Evolutionary conservation across 371 early-diverging fungal species (phyloP), one percentile per base, ranked within the genome.

Genomic region (Apophysomyces sp.): DNA sequence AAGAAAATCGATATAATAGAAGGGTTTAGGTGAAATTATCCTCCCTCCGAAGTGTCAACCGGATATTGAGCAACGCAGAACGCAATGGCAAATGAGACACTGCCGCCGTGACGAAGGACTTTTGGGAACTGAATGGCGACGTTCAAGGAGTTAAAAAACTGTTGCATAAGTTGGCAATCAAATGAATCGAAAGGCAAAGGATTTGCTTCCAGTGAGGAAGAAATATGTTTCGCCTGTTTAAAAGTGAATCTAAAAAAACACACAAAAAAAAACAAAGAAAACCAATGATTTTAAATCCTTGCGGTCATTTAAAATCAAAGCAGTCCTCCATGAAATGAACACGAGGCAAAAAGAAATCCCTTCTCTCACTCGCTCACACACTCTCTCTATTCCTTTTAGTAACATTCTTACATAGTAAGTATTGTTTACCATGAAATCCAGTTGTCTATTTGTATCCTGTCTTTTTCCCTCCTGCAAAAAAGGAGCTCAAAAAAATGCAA

Each of bases 21-120:
- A 11, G 11, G 16, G 24, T 12, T 41, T 11, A 36, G 7, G 11
- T 34, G 34, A 53, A 55, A 16, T 70, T 70, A 70, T 53, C 71
- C 71, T 44, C 66, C 71, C 58, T 70, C 71, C 9, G 62, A 62
- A 44, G 65, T 60, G 49, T 66, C 71, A 16, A 66, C 36, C 49
- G 66, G 63, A 58, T 70, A 63, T 66, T 70, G 71, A 53, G 71
- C 71, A 44, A 49, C 32, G 66, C 66, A 70, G 51, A 66, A 70
- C 49, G 71, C 60, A 63, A 69, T 62, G 56, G 63, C 63, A 63
- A 68, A 68, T 52, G 68, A 70, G 60, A 66, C 71, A 26, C 66
- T 63, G 71, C 71, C 63, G 41, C 66, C 63, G 63, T 59, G 52
- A 57, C 62, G 60, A 58, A 62, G 51, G 36, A 62, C 66, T 65